These are phyloP conservation scores for Solanum aculeatissimum DNA, from an alignment of 305 asterid genomes.

Conservation along the genomic window DNA sequence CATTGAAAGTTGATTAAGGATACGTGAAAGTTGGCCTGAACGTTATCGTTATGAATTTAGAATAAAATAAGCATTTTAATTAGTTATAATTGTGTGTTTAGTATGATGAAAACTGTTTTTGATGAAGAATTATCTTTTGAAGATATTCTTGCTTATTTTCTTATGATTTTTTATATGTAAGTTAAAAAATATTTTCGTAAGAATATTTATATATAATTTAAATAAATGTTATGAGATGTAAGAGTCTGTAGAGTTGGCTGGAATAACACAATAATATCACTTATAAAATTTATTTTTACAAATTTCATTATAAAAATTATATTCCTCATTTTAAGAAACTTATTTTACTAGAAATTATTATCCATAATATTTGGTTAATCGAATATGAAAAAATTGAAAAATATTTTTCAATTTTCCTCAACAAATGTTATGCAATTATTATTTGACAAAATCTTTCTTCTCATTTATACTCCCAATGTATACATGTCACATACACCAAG, in stretches of 20 bases:
- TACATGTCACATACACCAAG: not conserved
- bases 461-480: not conserved
- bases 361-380: not conserved
- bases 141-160: too few relatives aligned
- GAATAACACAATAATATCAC: not conserved
- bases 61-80: not conserved
- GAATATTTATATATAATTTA: not conserved
- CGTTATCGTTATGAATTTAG: not conserved
- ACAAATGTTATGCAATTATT: not conserved
- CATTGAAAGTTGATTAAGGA: not conserved
- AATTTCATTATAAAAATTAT: not conserved
- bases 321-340: not conserved
- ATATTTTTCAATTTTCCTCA: not conserved
- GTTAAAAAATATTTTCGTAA: not conserved
- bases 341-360: not conserved
- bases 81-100: too few relatives aligned
- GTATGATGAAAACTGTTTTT: too few relatives aligned
- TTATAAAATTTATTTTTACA: not conserved
- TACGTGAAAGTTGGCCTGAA: not conserved
- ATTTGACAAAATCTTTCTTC: too few relatives aligned
- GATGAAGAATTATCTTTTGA: too few relatives aligned
- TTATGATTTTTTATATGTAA: not conserved
- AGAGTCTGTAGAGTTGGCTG: too few relatives aligned
- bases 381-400: not conserved
- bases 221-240: not conserved